Evolutionary conservation across 148 eudicot species (phyloP).

Genomic region (Dysphania ambrosioides): DNA sequence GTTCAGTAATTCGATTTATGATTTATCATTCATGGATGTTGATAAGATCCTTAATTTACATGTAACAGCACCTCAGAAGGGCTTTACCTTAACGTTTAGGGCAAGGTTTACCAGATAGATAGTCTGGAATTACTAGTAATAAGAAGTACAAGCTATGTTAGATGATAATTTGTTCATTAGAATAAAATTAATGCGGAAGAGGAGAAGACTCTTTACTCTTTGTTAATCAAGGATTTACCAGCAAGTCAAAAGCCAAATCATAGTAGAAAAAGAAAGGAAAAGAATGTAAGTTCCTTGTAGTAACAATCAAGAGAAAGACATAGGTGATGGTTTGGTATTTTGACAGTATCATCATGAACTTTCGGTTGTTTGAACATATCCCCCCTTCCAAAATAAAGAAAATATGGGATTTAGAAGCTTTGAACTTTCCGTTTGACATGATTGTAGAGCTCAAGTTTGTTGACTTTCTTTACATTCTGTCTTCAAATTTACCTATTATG

Average conservation of each 20-base stretch:
- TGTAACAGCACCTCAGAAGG: neutral
- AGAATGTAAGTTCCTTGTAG: neutral
- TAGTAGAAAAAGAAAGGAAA: neutral
- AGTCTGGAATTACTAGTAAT: too few species aligned
- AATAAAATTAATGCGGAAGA: too few species aligned
- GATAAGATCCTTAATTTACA: neutral
- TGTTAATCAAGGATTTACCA: neutral
- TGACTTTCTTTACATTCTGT: slow-evolving; percentile 12
- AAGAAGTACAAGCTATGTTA: too few species aligned
- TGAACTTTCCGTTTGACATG: neutral
- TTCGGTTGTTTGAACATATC: neutral
- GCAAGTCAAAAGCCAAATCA: neutral
- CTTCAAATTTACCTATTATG: neutral
- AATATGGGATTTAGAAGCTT: neutral
- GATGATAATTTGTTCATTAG: too few species aligned
- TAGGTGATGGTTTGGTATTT: neutral
- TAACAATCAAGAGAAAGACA: neutral
- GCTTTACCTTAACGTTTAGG: neutral
- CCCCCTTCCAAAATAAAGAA: neutral
- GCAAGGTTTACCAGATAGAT: too few species aligned
- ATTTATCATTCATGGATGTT: too few species aligned
- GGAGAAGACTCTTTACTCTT: neutral
- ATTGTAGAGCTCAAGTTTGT: slow-evolving; percentile 10
- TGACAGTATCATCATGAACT: neutral
- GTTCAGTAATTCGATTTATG: neutral